Percentiles rank a stretch among this genome's conserved stretches.
phyloP scores from a whole-genome alignment of 108 stramenopile species.

The Discostella pseudostelligera region DNA sequence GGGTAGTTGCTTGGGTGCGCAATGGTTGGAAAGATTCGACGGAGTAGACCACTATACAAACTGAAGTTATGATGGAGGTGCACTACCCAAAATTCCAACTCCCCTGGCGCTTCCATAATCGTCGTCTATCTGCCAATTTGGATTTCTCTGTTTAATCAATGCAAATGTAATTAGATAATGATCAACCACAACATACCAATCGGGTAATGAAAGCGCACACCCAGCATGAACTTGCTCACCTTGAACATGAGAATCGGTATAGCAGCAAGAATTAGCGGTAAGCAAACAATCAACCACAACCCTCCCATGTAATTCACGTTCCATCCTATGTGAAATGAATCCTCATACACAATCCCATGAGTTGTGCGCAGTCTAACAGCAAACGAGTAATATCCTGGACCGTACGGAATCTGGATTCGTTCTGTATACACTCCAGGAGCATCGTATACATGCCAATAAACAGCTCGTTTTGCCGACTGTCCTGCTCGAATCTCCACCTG shows the following conservation, averaged over 20 bases:
- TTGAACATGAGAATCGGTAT: constrained; percentile 42
- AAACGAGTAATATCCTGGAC: constrained; percentile 73
- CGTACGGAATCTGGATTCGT: constrained; percentile 65
- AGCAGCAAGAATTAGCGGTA: constrained; percentile 53
- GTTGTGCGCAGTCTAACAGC: constrained; percentile 57
- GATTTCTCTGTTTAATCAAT: constrained; percentile 33
- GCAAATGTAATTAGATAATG: constrained; percentile 28
- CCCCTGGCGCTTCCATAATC: constrained; percentile 47
- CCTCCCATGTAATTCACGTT: constrained; percentile 83
- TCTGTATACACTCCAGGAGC: constrained; percentile 72
- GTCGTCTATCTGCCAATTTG: constrained; percentile 69
- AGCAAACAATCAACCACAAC: constrained; percentile 59
- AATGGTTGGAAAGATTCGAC: constrained; percentile 7
- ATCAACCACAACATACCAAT: constrained; percentile 15
- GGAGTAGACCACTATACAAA: background rate
- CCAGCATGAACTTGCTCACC: constrained; percentile 5
- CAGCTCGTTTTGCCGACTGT: constrained; percentile 47
- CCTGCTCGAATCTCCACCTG: constrained; percentile 69
- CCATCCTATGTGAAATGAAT: constrained; percentile 76
- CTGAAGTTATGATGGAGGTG: constrained; percentile 18
- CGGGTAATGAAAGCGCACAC: too few relatives aligned
- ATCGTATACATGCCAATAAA: constrained; percentile 54
- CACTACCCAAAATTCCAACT: constrained; percentile 54
- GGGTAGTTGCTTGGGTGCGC: constrained; percentile 32
- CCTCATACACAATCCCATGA: constrained; percentile 80